A percentile compares a stretch with the other conserved stretches of the same genome.
Conservation (phyloP, 106 monocot genomes). For the Dioscorea zingiberensis region DNA sequence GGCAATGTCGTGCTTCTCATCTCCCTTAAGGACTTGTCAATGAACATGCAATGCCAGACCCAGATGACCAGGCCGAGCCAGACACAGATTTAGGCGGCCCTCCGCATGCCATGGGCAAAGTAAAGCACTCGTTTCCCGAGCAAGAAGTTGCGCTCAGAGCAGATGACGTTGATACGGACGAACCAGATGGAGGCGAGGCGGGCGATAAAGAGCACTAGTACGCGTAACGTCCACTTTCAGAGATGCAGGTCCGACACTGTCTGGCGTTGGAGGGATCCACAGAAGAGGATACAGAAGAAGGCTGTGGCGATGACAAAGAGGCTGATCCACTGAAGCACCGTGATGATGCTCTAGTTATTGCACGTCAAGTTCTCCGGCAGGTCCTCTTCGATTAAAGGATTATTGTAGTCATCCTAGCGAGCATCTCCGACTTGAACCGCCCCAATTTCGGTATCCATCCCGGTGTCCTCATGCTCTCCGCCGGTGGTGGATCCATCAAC, state of each 20-base stretch:
- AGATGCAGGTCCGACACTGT: conserved; percentile 26
- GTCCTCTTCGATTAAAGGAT: conserved; percentile 27
- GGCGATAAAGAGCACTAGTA: conserved; percentile 9
- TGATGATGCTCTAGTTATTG: neutral
- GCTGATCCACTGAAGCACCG: conserved; percentile 17
- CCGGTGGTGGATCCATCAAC: conserved; percentile 7
- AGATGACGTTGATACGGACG: conserved; percentile 24
- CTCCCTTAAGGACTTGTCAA: conserved; percentile 14
- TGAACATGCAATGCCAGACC: conserved; percentile 24
- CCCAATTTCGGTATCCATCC: neutral
- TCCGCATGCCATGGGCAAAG: conserved; percentile 27
- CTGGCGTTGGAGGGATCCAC: conserved; percentile 7
- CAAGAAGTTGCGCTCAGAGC: conserved; percentile 28
- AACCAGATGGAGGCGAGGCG: conserved; percentile 20
- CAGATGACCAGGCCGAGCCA: conserved; percentile 28
- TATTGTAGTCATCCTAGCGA: conserved; percentile 20
- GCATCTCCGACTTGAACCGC: conserved; percentile 5
- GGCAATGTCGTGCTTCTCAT: conserved; percentile 5
- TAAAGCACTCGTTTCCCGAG: conserved; percentile 28
- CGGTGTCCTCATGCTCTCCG: neutral
- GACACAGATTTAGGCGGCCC: conserved; percentile 23
- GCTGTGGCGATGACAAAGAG: neutral
- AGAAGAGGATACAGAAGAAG: conserved; percentile 18
- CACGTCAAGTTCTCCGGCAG: conserved; percentile 10
- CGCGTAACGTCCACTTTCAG: conserved; percentile 28